phyloP scores from a whole-genome alignment of 1,284 basidiomycete species.

The Puccinia coronata region DNA sequence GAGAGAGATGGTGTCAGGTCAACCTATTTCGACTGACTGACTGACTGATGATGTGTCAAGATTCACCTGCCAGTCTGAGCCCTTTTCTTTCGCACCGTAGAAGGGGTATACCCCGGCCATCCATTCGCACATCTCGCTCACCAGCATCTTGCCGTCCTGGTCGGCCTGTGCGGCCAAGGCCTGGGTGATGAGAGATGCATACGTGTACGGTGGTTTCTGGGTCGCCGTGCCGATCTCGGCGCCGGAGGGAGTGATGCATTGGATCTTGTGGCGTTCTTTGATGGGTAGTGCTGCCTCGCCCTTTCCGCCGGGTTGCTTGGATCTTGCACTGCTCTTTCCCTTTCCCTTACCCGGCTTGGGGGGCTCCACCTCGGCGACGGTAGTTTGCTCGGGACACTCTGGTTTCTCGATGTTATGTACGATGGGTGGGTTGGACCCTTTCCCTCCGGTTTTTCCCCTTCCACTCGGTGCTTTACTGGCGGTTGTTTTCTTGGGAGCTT shows the following conservation, averaged over 20 bases:
- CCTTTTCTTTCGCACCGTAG: conserved; percentile 39
- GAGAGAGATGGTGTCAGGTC: background rate
- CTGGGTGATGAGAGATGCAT: conserved; percentile 43
- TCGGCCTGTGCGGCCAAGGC: conserved; percentile 44
- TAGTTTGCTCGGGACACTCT: background rate
- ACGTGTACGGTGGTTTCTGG: conserved; percentile 45
- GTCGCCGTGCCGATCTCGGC: conserved; percentile 41
- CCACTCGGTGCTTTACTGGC: conserved; percentile 17
- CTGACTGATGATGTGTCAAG: background rate
- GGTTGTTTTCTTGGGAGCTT: conserved; percentile 35
- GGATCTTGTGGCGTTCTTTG: conserved; percentile 35
- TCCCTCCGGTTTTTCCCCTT: conserved; percentile 10
- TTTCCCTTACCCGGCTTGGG: background rate
- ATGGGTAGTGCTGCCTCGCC: background rate
- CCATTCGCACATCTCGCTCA: conserved; percentile 49
- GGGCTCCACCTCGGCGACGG: background rate
- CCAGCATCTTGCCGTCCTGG: conserved; percentile 44
- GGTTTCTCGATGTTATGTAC: background rate
- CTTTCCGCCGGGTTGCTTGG: background rate
- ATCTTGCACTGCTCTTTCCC: conserved; percentile 29
- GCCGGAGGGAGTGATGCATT: conserved; percentile 24
- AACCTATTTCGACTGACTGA: no score
- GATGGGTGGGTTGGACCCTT: background rate
- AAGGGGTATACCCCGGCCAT: conserved; percentile 48
- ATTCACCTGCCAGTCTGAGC: conserved; percentile 47